Conservation (phyloP, 177 flowering plant genomes). For the Vitis hybrid region DNA sequence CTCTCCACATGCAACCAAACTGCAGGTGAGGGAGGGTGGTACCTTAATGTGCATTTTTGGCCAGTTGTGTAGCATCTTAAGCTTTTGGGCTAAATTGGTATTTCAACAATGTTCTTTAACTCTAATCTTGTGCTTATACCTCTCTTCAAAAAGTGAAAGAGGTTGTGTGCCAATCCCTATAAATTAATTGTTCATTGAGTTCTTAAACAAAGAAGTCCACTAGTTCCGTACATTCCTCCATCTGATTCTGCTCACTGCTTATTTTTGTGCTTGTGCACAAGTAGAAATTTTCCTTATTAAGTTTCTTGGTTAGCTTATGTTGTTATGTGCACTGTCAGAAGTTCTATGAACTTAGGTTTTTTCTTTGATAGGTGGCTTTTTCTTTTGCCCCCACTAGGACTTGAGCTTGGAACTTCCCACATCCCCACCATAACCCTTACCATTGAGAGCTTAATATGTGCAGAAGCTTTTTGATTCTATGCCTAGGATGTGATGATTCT, state of each 20-base stretch:
- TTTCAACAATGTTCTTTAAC: no score
- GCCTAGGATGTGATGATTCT: not conserved
- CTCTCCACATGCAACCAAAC: no score
- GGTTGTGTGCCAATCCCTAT: not conserved
- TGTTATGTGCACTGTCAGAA: not conserved
- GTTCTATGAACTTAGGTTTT: not conserved
- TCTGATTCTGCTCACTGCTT: not conserved
- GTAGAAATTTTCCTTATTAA: not conserved
- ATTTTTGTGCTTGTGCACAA: not conserved
- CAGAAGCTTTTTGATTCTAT: not conserved
- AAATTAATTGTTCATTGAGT: not conserved
- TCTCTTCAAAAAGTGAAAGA: no score
- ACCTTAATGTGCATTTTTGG: no score
- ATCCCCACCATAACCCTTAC: no score
- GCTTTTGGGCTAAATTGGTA: no score
- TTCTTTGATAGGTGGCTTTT: not conserved
- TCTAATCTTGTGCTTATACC: no score
- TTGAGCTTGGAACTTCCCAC: no score
- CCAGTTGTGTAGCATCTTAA: no score
- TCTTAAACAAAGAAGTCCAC: not conserved
- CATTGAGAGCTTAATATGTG: not conserved
- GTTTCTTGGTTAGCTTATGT: not conserved
- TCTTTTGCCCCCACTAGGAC: no score
- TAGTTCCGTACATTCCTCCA: not conserved
- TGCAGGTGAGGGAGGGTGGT: no score